Base-by-base conservation (phyloP, 208 protist species). In the Wallacemonas rigidus region DNA sequence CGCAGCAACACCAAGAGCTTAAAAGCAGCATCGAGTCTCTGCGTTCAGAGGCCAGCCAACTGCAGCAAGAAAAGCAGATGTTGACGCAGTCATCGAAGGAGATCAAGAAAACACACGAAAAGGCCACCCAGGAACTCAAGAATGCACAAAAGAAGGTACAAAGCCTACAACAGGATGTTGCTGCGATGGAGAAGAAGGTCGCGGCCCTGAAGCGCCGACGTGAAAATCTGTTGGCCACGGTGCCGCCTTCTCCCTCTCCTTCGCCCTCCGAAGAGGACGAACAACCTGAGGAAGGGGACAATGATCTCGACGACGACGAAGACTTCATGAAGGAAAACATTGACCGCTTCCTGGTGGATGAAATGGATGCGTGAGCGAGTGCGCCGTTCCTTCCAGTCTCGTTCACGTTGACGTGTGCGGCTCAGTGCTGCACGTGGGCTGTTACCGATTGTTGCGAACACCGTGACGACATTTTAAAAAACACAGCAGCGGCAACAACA, bases 1-100 rank as follows among this genome's bases (percentile, higher is more conserved):
- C 91, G 69, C 81, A 95, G 81, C 89, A 92, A 70, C 86, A 74
- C 40, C 80, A 82, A 38, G 87, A 90, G 56, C 85, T 94, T 58
- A 85, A 85, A 74, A 60, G 60, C 56, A 77, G 80, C 48, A 76
- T 96, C 55, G 86, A 90, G 64, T 76, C 81, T 1, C 75, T 94
- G 54, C 87, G 86, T 76, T 72, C 87, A 58, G 86, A 93, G 45
- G 85, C 79, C 68, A 76, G 69, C 36, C 78, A 85, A 69, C 74
- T 93, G 15, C n/a, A 58, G 26, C 76, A 83, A 61, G 74, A 86
- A 69, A 87, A 86, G 76, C 85, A 94, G 72, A 67, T 84, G 48
- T 69, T 89, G n/a, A 80, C 71, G 14, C 82, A 92, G 56, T 77
- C 81, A 1, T 83, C 70, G 12, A 92, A 90, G 67, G 87, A 94